phyloP scores from a whole-genome alignment of 495 filamentous ascomycete genomes.

The Aspergillus asperescens region DNA sequence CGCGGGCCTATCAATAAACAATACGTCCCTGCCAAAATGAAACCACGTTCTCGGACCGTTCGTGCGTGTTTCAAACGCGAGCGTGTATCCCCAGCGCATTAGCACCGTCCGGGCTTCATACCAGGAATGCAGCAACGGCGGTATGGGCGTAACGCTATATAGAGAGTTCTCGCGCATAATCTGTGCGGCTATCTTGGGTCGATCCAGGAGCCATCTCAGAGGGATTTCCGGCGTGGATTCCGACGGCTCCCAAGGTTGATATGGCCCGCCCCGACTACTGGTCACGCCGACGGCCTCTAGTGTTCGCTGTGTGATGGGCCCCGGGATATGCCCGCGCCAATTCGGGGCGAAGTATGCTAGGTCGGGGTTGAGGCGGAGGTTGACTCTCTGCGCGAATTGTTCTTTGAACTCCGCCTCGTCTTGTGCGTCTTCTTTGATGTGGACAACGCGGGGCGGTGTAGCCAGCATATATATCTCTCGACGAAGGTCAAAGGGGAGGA shows the following conservation, averaged over 20 bases:
- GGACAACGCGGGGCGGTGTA: slow-evolving; percentile 1
- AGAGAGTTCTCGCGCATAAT: not conserved
- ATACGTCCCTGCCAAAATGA: not conserved
- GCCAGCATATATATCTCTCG: slow-evolving; percentile 1
- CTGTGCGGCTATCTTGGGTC: not conserved
- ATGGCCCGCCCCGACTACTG: not conserved
- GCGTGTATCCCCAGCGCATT: not conserved
- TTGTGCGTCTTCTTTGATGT: not conserved
- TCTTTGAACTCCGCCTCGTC: not conserved
- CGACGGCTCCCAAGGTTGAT: not conserved
- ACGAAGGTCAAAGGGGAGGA: not conserved
- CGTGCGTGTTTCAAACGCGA: not conserved
- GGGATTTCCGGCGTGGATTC: not conserved
- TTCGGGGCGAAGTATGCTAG: not conserved
- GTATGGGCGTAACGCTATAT: not conserved
- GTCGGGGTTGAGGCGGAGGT: not conserved
- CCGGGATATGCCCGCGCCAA: not conserved
- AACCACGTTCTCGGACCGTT: not conserved
- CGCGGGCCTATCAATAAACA: not conserved
- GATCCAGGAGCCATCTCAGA: not conserved
- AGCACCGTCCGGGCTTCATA: not conserved
- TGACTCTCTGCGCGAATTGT: not conserved
- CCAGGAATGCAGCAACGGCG: not conserved
- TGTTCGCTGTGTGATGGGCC: not conserved
- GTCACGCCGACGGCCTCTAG: not conserved